Evolutionary conservation across 2,329 filamentous ascomycete genomes (phyloP).

Genomic region (Colletotrichum paranaense): DNA sequence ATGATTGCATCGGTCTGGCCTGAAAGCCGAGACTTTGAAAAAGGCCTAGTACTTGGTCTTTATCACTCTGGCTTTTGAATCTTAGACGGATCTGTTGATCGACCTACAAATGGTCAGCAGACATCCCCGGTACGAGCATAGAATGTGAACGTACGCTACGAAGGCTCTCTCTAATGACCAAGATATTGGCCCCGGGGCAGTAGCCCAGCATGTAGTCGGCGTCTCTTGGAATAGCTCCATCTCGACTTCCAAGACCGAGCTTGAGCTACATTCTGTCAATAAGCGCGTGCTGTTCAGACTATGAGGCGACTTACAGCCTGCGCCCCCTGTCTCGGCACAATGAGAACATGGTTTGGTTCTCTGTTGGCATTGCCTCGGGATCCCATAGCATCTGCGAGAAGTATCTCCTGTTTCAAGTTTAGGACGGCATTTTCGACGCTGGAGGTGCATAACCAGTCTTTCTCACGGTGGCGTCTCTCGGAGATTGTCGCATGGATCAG

Average conservation of each 20-base stretch:
- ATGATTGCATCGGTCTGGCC: not conserved
- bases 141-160: not conserved
- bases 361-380: not conserved
- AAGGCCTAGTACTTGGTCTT: not conserved
- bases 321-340: not conserved
- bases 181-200: not conserved
- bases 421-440: not conserved
- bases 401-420: slow-evolving; percentile 2
- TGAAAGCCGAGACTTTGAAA: not conserved
- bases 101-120: not conserved
- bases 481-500: not conserved
- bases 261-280: not conserved
- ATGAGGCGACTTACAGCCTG: not conserved
- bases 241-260: slow-evolving; percentile 1
- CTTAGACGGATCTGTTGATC: not conserved
- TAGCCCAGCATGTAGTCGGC: not conserved
- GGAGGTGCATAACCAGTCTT: not conserved
- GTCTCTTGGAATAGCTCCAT: not conserved
- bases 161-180: not conserved
- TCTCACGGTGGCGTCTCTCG: not conserved
- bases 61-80: slow-evolving; percentile 10
- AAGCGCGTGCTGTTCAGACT: no score
- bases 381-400: not conserved
- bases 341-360: slow-evolving; percentile 11
- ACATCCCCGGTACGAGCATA: not conserved